phyloP scores from a whole-genome alignment of 1,284 basidiomycete genomes.

The Agroathelia rolfsii region DNA sequence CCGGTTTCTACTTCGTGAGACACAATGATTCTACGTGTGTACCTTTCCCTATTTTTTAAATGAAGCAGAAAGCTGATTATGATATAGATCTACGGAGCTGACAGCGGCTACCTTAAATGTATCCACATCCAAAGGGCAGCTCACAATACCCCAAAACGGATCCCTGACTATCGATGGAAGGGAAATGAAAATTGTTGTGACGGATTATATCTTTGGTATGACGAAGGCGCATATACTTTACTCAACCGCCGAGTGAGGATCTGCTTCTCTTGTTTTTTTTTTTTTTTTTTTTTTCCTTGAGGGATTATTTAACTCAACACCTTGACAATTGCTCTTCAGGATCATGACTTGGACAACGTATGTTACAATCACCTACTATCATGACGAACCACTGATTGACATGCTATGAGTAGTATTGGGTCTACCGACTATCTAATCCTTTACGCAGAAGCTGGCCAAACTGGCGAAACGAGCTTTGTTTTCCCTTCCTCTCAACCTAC shows the following conservation, averaged over 20 bases:
- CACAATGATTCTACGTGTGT: constrained; percentile 35
- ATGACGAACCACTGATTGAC: constrained; percentile 3
- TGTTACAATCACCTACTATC: constrained; percentile 14
- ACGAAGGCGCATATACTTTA: constrained; percentile 28
- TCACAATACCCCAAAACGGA: constrained; percentile 28
- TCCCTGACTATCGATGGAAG: constrained; percentile 34
- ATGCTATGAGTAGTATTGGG: constrained; percentile 23
- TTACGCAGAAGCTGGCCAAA: constrained; percentile 31
- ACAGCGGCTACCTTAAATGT: constrained; percentile 30
- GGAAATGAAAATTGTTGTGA: constrained; percentile 39
- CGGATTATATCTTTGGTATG: constrained; percentile 36
- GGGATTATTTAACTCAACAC: constrained; percentile 5
- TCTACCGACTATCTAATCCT: constrained; percentile 31
- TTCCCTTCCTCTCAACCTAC: constrained; percentile 23
- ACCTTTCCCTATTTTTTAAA: constrained; percentile 7
- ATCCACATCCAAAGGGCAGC: constrained; percentile 28
- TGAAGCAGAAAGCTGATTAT: no score
- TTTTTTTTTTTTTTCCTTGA: constrained; percentile 10
- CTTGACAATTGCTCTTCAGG: constrained; percentile 17
- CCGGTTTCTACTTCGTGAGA: constrained; percentile 42
- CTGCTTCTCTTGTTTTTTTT: no score
- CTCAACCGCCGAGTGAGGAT: constrained; percentile 39
- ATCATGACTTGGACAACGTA: constrained; percentile 38
- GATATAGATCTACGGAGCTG: constrained; percentile 28
- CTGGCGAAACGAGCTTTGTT: constrained; percentile 32